Percentiles rank a stretch among this genome's conserved stretches.
Conservation (phyloP, 2,329 filamentous ascomycete species). For the Fusarium nisikadoi region DNA sequence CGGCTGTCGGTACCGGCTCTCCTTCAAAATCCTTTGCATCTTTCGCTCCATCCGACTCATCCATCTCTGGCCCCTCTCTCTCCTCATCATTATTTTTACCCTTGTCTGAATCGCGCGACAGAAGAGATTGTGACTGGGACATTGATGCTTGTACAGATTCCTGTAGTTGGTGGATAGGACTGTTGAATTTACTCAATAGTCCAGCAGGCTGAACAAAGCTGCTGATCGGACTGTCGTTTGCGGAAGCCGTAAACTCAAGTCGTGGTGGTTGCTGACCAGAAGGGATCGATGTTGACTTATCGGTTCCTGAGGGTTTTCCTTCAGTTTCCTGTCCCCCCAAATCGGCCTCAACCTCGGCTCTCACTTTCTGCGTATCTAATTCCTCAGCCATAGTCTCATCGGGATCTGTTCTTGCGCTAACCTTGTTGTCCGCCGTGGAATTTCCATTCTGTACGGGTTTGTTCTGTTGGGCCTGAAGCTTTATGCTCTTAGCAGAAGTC, state of each 20-base stretch:
- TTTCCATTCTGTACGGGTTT: constrained; percentile 18
- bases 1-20: constrained; percentile 3
- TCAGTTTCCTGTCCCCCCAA: constrained; percentile 28
- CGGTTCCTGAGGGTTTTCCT: constrained; percentile 20
- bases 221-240: constrained; percentile 39
- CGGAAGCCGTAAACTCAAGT: constrained; percentile 32
- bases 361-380: constrained; percentile 47
- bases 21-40: constrained; percentile 19
- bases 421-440: constrained; percentile 37
- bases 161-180: constrained; percentile 35
- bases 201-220: constrained; percentile 38
- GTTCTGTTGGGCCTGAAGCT: constrained; percentile 36
- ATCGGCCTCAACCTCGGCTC: constrained; percentile 39
- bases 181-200: constrained; percentile 29
- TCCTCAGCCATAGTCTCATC: constrained; percentile 40
- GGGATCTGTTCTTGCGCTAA: constrained; percentile 39
- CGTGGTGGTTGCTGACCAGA: constrained; percentile 43
- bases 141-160: constrained; percentile 24
- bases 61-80: not conserved
- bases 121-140: not conserved
- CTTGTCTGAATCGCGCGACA: not conserved
- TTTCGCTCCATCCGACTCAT: not conserved
- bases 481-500: constrained; percentile 39
- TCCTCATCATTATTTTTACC: not conserved
- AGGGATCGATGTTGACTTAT: constrained; percentile 44